Evolutionary conservation across 1,284 basidiomycete genomes (phyloP), one percentile per base, ranked within the genome.

Genomic region (Schizopora paradoxa): DNA sequence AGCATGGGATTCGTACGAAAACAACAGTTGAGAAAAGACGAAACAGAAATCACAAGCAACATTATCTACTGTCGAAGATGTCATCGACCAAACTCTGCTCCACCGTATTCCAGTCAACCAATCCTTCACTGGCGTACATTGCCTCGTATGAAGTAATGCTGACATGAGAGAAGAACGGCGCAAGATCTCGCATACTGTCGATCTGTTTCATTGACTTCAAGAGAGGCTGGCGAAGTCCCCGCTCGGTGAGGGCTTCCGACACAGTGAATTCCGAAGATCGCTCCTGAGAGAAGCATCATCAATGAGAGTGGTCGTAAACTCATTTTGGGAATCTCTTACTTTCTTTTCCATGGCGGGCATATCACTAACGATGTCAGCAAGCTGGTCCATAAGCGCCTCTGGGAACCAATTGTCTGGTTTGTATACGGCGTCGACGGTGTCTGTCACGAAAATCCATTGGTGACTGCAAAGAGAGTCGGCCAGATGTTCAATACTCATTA

Each of bases 391-490:
- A 66, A 98, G 81, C 1, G 91, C 87, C 52, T 90, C 86, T 1
- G 94, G 86, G 36, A 70, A 68, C 78, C 86, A 93, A 35, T 82
- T 74, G 53, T 93, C 85, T 0, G 90, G 85, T 6, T 84, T 85
- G 62, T 93, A 93, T 8, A 93, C 79, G 0, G 94, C 93, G 58
- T 99, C 96, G 4, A 94, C 89, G 0, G 95, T 98, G 63, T 99
- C 96, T 0, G 93, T 96, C 45, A 98, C 82, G 60, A 99, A 99
- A 57, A 97, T 88, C 95, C 96, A 99, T 72, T 99, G 93, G 63
- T 99, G 90, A 54, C 93, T 96, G 49, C 19, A 18, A 22, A 13
- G 34, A 52, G 21, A 48, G 41, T 45, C 23, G 45, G 28, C 4
- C n/a, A n/a, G n/a, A n/a, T n/a, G n/a, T n/a, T n/a, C n/a, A n/a